phyloP scores from a whole-genome alignment of 2,329 filamentous ascomycete species.

The Ascochyta rabiei region DNA sequence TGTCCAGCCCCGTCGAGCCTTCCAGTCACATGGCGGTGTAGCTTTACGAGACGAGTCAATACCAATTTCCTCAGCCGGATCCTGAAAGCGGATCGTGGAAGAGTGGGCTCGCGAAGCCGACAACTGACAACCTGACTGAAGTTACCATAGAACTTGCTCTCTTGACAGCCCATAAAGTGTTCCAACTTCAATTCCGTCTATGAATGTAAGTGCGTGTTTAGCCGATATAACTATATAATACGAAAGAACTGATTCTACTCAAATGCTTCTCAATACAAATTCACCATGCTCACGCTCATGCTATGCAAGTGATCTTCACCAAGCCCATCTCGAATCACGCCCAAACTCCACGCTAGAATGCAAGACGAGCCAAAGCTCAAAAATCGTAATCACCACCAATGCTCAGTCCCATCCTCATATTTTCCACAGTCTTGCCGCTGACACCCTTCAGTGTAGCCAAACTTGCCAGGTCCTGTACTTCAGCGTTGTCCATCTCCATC shows the following conservation, averaged over 20 bases:
- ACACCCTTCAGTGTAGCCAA: conserved; percentile 57
- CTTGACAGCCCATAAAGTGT: no score
- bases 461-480: conserved; percentile 50
- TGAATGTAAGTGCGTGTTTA: no score
- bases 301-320: background rate
- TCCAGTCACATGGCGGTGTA: no score
- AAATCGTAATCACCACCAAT: conserved; percentile 31
- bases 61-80: no score
- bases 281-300: conserved; percentile 2
- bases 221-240: background rate
- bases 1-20: no score
- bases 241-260: background rate
- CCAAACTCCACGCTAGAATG: conserved; percentile 31
- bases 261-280: conserved; percentile 6
- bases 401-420: conserved; percentile 53
- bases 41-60: no score
- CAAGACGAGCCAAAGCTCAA: conserved; percentile 20
- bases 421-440: conserved; percentile 57
- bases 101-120: no score
- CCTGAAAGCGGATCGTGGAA: no score
- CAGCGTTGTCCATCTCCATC: conserved; percentile 54
- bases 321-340: background rate
- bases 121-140: no score
- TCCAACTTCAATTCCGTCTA: no score
- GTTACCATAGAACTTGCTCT: no score